Conservation (phyloP, 2,329 filamentous ascomycete species). For the Aspergillus sp. region DNA sequence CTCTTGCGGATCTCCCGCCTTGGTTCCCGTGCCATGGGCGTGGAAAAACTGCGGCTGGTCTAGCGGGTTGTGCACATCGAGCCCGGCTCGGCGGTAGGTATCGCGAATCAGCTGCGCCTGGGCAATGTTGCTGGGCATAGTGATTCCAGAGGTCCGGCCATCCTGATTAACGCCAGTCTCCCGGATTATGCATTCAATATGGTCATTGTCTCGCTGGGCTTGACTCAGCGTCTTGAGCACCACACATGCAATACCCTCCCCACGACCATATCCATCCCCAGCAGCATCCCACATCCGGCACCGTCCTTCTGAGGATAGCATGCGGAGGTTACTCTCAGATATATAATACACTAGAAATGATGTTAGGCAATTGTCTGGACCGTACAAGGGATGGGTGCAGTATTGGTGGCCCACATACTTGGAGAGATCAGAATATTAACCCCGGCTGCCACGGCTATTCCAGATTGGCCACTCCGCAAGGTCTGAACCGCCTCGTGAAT, state of each 20-base stretch:
- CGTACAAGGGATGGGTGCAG: neutral
- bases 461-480: constrained; percentile 25
- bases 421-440: constrained; percentile 20
- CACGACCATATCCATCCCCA: constrained; percentile 53
- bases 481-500: constrained; percentile 30
- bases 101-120: neutral
- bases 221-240: constrained; percentile 52
- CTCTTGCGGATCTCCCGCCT: neutral
- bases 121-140: neutral
- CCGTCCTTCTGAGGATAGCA: constrained; percentile 39
- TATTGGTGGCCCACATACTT: constrained; percentile 12
- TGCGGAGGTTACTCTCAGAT: neutral
- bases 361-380: neutral
- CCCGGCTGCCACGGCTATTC: constrained; percentile 13
- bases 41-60: constrained; percentile 11
- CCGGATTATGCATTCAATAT: constrained; percentile 40
- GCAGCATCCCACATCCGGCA: constrained; percentile 48
- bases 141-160: constrained; percentile 10
- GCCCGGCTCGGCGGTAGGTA: constrained; percentile 10
- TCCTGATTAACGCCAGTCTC: constrained; percentile 32
- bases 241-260: constrained; percentile 53
- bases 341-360: neutral
- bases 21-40: constrained; percentile 9
- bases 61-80: constrained; percentile 5
- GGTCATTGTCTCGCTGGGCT: constrained; percentile 49